Evolutionary conservation across 345 rosid genomes (phyloP).

Genomic region (Sonneratia caseolaris): DNA sequence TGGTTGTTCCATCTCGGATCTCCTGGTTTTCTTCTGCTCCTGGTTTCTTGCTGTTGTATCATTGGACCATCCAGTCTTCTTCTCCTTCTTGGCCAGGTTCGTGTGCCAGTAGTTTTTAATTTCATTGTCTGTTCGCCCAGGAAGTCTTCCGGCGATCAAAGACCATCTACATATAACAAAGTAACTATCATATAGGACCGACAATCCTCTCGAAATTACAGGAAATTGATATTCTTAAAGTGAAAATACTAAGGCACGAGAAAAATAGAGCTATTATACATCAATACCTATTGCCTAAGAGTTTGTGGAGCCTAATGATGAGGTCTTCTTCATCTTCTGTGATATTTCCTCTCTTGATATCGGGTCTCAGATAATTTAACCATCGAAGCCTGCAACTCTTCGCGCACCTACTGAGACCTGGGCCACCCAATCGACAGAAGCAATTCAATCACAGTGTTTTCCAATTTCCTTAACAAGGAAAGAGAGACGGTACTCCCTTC

Average conservation of each 20-base stretch:
- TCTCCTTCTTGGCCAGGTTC: constrained; percentile 2
- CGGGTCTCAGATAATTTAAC: constrained; percentile 16
- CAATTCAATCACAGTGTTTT: neutral
- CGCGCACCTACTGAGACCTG: constrained; percentile 14
- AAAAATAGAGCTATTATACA: neutral
- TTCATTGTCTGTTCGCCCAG: constrained; percentile 7
- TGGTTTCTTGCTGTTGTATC: neutral
- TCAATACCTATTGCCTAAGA: constrained; percentile 8
- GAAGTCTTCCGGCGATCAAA: constrained; percentile 9
- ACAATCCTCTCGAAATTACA: neutral
- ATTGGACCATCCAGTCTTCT: neutral
- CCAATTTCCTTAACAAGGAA: no score
- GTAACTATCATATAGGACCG: no score
- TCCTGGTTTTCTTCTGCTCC: neutral
- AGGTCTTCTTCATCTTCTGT: constrained; percentile 15
- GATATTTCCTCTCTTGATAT: constrained; percentile 14
- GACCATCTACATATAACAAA: constrained; percentile 2
- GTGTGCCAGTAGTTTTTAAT: constrained; percentile 9
- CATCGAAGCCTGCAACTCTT: constrained; percentile 17
- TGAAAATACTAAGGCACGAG: neutral
- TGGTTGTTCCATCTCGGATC: neutral
- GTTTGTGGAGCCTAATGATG: constrained; percentile 17
- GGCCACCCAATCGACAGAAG: neutral
- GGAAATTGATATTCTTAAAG: neutral
- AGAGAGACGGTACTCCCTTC: no score